Evolutionary conservation across 2,329 filamentous ascomycete species (phyloP).

Genomic region (Plenodomus tracheiphilus): DNA sequence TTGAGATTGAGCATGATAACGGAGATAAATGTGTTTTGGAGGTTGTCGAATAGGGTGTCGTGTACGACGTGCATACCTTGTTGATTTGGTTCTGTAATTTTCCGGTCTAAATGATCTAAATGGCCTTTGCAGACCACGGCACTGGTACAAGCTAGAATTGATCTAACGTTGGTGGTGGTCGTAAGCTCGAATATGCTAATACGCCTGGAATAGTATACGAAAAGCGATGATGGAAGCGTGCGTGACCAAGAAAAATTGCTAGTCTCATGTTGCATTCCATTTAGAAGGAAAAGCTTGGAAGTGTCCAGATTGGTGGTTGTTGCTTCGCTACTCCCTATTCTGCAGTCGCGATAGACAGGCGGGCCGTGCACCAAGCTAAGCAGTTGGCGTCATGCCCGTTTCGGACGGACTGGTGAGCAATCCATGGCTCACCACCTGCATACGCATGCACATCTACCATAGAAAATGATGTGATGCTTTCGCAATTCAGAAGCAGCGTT

Average conservation of each 20-base stretch:
- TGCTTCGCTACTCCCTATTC: neutral
- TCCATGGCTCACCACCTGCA: neutral
- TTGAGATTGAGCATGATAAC: slow-evolving; percentile 3
- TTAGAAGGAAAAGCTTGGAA: too few relatives aligned
- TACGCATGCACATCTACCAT: neutral
- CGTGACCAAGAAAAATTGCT: too few relatives aligned
- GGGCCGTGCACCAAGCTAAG: slow-evolving; percentile 1
- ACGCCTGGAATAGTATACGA: too few relatives aligned
- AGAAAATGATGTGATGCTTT: too few relatives aligned
- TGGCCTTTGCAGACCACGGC: neutral
- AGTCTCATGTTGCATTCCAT: too few relatives aligned
- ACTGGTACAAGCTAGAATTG: neutral
- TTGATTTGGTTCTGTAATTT: too few relatives aligned
- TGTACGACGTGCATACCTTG: too few relatives aligned
- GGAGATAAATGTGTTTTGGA: neutral
- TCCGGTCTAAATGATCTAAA: neutral
- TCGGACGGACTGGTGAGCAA: neutral
- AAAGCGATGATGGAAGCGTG: too few relatives aligned
- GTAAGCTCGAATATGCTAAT: too few relatives aligned
- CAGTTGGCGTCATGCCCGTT: slow-evolving; percentile 7
- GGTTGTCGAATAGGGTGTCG: neutral
- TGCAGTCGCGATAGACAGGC: neutral
- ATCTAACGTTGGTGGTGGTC: too few relatives aligned
- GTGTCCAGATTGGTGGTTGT: too few relatives aligned
- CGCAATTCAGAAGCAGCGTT: neutral